Base-by-base conservation (phyloP, 805 yeast species). In the Suhomyces xylopsoci region DNA sequence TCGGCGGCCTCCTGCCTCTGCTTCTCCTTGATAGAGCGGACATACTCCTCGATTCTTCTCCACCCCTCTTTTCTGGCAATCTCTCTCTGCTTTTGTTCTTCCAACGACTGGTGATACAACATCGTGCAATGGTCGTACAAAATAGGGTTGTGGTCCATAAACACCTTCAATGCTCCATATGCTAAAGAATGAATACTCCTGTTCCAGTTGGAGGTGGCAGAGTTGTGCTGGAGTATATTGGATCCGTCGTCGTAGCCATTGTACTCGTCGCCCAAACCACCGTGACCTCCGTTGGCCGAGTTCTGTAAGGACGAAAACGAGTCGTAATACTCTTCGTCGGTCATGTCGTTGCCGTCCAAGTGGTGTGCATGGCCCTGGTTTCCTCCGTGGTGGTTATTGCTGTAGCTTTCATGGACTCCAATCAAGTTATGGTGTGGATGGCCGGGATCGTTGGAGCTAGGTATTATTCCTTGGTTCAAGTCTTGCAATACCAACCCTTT, bases 51-150 rank as follows among this genome's bases (percentile, higher is more conserved):
- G 50, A 88, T 76, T 59, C 80, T 77, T 57, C 77, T 79, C 96
- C 96, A 88, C 52, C 85, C 87, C 58, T 81, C 83, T 58, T 80
- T 81, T 58, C 89, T 78, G 36, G 84, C 79, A 41, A 76, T 73
- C 59, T 83, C 85, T 51, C 87, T 77, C 59, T 81, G 81, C 58
- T 81, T 81, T 64, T 87, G 89, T 59, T 87, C 91, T 61, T 84
- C 88, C 54, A 87, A 75, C 48, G 88, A 84, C 61, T 90, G 90
- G 61, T 90, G 87, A 68, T 91, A 91, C 56, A 89, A 71, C 61
- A 89, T 80, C n/a, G 96, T 88, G 66, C 98, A 93, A 65, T 91
- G 92, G 67, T 92, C 97, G 70, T 90, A 94, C 24, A 93, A 77
- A 7, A 86, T 85, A 14, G 97, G 96, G 67, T 92, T 92, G 49